A percentile compares a stretch with the other conserved stretches of the same genome.
Evolutionary conservation across 2,329 filamentous ascomycete species (phyloP).

Genomic region (Tolypocladium guangdongense): DNA sequence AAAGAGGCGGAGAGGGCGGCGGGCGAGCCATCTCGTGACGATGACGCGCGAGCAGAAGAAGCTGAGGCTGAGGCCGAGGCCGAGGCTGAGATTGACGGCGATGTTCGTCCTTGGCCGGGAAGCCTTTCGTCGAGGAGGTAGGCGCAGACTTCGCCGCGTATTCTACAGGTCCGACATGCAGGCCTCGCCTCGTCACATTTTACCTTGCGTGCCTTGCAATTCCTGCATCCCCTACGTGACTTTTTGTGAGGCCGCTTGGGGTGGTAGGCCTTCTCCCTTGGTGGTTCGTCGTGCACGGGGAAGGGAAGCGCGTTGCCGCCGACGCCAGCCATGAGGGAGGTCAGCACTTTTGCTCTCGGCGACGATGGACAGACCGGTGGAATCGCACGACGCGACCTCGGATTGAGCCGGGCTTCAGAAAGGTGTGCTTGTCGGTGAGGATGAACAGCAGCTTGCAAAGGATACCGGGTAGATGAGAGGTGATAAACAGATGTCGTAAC

Average conservation of each 20-base stretch:
- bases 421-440: neutral
- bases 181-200: conserved; percentile 44
- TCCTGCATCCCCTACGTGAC: conserved; percentile 40
- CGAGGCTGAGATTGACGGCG: neutral
- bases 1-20: neutral
- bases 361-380: neutral
- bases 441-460: too few relatives aligned
- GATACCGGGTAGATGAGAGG: neutral
- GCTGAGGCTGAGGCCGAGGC: neutral
- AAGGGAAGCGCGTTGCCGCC: neutral
- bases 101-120: neutral
- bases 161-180: conserved; percentile 35
- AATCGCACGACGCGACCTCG: neutral
- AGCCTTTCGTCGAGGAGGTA: conserved; percentile 21
- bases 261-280: conserved; percentile 17
- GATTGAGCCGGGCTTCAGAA: neutral
- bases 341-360: neutral
- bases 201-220: conserved; percentile 44
- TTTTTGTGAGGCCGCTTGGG: conserved; percentile 44
- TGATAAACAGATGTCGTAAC: too few relatives aligned
- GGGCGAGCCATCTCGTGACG: conserved; percentile 2
- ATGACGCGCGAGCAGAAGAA: conserved; percentile 3
- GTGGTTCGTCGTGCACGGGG: neutral
- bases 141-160: conserved; percentile 36
- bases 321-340: neutral